Percentiles rank a stretch among this genome's conserved stretches.
phyloP scores from a whole-genome alignment of 1,284 basidiomycete genomes.

The Sporisorium exsertum region DNA sequence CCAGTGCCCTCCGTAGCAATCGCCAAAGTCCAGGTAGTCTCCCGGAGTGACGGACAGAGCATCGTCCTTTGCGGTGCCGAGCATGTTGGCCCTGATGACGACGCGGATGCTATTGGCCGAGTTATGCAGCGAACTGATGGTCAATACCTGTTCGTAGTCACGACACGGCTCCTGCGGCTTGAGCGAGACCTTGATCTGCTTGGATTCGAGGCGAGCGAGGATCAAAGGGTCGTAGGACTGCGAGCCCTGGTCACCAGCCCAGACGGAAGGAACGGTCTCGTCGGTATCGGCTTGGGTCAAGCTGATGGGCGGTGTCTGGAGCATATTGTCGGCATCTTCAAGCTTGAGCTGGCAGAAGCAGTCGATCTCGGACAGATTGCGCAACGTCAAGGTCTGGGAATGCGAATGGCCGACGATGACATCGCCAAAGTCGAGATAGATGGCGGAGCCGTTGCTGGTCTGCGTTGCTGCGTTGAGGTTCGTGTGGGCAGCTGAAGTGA shows the following conservation, averaged over 20 bases:
- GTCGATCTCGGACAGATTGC: slow-evolving; percentile 63
- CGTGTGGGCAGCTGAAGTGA: slow-evolving; percentile 10
- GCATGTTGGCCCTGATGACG: slow-evolving; percentile 65
- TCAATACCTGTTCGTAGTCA: slow-evolving; percentile 66
- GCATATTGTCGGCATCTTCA: slow-evolving; percentile 64
- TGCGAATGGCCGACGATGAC: slow-evolving; percentile 61
- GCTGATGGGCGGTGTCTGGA: slow-evolving; percentile 47
- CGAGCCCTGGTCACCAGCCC: slow-evolving; percentile 44
- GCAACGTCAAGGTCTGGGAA: slow-evolving; percentile 47
- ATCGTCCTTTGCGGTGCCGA: slow-evolving; percentile 68
- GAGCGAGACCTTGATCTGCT: slow-evolving; percentile 47
- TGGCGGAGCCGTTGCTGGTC: slow-evolving; percentile 33
- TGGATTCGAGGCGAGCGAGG: slow-evolving; percentile 33
- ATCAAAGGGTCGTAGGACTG: slow-evolving; percentile 32
- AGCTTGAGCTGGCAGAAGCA: slow-evolving; percentile 62
- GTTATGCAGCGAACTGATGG: slow-evolving; percentile 63
- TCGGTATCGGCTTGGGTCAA: slow-evolving; percentile 39
- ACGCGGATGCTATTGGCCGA: slow-evolving; percentile 58
- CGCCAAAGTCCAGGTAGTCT: slow-evolving; percentile 71
- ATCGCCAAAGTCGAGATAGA: slow-evolving; percentile 66
- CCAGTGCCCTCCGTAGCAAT: slow-evolving; percentile 72
- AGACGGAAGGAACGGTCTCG: slow-evolving; percentile 41
- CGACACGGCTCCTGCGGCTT: slow-evolving; percentile 55
- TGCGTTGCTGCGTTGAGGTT: slow-evolving; percentile 23
- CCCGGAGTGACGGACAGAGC: slow-evolving; percentile 71